Evolutionary conservation across 2,329 filamentous ascomycete species (phyloP).

Genomic region (Aaosphaeria pasadenensis): DNA sequence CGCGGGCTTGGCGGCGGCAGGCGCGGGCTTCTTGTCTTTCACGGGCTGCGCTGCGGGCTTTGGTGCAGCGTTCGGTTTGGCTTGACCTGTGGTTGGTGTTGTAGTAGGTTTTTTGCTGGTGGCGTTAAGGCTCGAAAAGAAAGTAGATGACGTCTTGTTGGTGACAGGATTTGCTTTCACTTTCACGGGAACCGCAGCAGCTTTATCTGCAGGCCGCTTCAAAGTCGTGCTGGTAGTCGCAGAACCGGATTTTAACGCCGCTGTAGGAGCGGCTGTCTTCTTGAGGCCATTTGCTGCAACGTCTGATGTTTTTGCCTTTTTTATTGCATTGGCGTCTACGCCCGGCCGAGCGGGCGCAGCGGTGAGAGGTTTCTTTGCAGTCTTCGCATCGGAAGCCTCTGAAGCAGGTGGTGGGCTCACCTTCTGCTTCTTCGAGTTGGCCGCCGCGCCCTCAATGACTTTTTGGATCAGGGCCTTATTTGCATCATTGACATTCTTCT

Average conservation of each 20-base stretch:
- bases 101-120: conserved; percentile 42
- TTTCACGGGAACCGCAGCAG: conserved; percentile 22
- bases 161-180: conserved; percentile 34
- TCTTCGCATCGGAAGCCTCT: conserved; percentile 29
- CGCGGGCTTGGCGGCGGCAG: conserved; percentile 23
- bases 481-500: conserved; percentile 63
- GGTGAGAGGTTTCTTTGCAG: conserved; percentile 13
- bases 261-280: conserved; percentile 10
- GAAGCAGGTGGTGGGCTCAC: conserved; percentile 20
- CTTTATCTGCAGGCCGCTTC: conserved; percentile 29
- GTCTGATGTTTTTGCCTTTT: conserved; percentile 29
- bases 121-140: conserved; percentile 47
- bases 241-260: conserved; percentile 9
- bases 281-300: conserved; percentile 11
- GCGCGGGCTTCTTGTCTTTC: conserved; percentile 28
- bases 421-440: conserved; percentile 40
- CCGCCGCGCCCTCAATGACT: conserved; percentile 48
- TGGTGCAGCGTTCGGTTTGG: conserved; percentile 18
- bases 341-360: conserved; percentile 15
- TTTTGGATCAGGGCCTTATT: conserved; percentile 60
- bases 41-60: conserved; percentile 20
- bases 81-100: conserved; percentile 15
- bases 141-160: conserved; percentile 44
- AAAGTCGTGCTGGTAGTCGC: conserved; percentile 10
- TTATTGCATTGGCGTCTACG: conserved; percentile 16